Evolutionary conservation across 2,329 filamentous ascomycete species (phyloP).

Genomic region (Aspergillus felis): DNA sequence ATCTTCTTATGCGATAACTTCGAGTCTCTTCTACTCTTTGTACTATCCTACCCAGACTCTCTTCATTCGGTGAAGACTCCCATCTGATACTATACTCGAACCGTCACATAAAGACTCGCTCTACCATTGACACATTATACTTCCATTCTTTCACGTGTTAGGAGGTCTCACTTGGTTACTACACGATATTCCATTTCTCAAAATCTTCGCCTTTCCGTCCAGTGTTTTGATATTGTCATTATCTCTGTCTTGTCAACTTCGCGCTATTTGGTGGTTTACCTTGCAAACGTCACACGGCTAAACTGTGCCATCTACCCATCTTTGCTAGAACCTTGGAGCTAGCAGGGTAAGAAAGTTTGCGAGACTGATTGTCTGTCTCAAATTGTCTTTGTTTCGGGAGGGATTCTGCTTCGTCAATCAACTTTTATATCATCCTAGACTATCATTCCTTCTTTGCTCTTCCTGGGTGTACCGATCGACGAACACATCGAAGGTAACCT

Average conservation of each 20-base stretch:
- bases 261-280: neutral
- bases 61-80: neutral
- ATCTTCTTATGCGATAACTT: neutral
- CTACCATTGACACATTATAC: neutral
- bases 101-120: neutral
- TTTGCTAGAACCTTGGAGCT: neutral
- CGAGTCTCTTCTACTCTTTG: neutral
- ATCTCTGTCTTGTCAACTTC: neutral
- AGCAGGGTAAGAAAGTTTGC: neutral
- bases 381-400: neutral
- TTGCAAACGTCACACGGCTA: neutral
- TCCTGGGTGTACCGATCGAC: neutral
- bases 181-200: neutral
- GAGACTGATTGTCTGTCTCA: neutral
- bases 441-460: neutral
- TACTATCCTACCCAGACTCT: neutral
- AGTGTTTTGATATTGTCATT: neutral
- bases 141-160: neutral
- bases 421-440: neutral
- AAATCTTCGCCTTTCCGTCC: neutral
- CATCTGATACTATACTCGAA: neutral
- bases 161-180: neutral
- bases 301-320: neutral
- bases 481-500: neutral
- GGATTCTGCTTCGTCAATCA: neutral